Base-by-base conservation (phyloP, 495 filamentous ascomycete genomes). In the Letharia lupina region DNA sequence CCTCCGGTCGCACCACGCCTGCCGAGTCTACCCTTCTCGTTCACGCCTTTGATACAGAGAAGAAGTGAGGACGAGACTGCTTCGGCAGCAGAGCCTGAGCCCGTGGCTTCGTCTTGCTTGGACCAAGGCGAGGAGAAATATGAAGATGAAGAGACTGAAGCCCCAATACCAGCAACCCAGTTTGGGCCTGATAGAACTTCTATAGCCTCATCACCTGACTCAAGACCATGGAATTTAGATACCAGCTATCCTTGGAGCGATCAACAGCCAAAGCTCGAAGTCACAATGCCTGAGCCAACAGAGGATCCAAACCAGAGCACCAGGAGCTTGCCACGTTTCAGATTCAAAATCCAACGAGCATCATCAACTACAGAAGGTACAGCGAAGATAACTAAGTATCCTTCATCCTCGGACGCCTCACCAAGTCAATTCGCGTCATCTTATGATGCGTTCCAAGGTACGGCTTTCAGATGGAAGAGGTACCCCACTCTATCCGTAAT, bases 141-240 rank as follows among this genome's bases (percentile, higher is more conserved):
- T 31, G 47, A 54, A 2, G 35, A 48, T 28, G 44, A 61, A 37
- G 64, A 66, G 35, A 20, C 3, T 56, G 39, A 9, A 41, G 41
- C 20, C 4, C 62, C 45, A 31, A 45, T 7, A 9, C n/a, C 31
- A 12, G 23, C 33, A 48, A 18, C 45, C 40, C 58, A 23, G 9
- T 9, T 12, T 15, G 13, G 28, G 28, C 18, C 41, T 60, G 64
- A 67, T 4, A 66, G 61, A 52, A 61, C 37, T 4, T 67, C 64
- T 3, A 42, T 62, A 44, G 44, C 61, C 23, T 70, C 69, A 37
- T 63, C 63, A 6, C 64, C 59, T 37, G 63, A 52, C 42, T 68
- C 71, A 37, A 52, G 71, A 41, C 71, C 71, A n/a, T 73, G 71
- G 71, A 73, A 73, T 41, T 41, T 65, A 18, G 71, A 73, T 44